Evolutionary conservation across 1,139 yeast species (phyloP).

Genomic region (Protomyces macrosporus): DNA sequence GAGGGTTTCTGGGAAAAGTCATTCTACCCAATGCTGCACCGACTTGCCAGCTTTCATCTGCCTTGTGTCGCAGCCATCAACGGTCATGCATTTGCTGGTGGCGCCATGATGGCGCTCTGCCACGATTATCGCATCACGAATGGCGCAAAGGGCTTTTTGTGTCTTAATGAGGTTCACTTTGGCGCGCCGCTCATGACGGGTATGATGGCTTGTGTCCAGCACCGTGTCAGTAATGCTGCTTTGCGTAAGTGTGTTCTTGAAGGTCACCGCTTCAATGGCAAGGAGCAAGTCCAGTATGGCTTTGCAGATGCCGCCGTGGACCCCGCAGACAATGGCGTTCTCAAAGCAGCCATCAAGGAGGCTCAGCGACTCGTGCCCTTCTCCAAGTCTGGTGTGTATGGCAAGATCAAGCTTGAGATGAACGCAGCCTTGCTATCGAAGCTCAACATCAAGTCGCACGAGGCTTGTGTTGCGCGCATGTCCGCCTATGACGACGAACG

Average conservation of each 20-base stretch:
- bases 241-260: slow-evolving; percentile 10
- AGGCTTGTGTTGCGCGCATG: neutral
- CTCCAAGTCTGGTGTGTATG: slow-evolving; percentile 6
- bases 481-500: neutral
- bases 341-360: neutral
- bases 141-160: slow-evolving; percentile 40
- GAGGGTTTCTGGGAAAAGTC: slow-evolving; percentile 38
- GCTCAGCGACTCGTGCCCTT: neutral
- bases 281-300: neutral
- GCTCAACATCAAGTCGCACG: neutral
- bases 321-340: slow-evolving; percentile 4
- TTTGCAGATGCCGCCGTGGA: slow-evolving; percentile 4
- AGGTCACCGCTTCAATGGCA: slow-evolving; percentile 5
- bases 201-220: slow-evolving; percentile 2
- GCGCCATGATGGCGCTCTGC: slow-evolving; percentile 41
- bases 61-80: slow-evolving; percentile 42
- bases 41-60: slow-evolving; percentile 40
- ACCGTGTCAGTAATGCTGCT: neutral
- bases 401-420: slow-evolving; percentile 3
- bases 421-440: neutral
- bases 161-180: slow-evolving; percentile 42
- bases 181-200: slow-evolving; percentile 32
- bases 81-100: slow-evolving; percentile 45
- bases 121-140: slow-evolving; percentile 43
- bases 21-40: slow-evolving; percentile 38